phyloP scores from a whole-genome alignment of 352 stramenopile species.

The Pythium phragmitis region DNA sequence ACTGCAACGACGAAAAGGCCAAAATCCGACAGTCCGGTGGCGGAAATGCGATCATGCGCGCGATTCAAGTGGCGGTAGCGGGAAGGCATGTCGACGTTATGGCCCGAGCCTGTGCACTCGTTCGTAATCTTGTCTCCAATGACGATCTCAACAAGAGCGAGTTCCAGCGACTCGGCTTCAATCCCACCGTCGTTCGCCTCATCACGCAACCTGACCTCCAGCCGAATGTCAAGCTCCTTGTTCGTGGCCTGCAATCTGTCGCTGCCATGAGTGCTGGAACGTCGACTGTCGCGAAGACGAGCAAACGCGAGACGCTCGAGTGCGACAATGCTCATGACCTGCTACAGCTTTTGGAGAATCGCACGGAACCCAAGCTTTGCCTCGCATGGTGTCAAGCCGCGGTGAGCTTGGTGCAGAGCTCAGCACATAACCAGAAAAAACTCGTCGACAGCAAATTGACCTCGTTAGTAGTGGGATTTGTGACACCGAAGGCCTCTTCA shows the following conservation, averaged over 20 bases:
- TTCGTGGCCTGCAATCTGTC: conserved; percentile 53
- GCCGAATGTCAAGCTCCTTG: conserved; percentile 31
- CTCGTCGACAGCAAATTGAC: conserved; percentile 30
- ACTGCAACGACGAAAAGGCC: conserved; percentile 34
- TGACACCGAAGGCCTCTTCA: conserved; percentile 13
- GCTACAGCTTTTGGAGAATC: conserved; percentile 27
- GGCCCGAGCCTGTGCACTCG: conserved; percentile 38
- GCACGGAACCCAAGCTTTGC: conserved; percentile 34
- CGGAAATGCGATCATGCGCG: conserved; percentile 45
- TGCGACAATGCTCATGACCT: conserved; percentile 45
- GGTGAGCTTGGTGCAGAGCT: conserved; percentile 39
- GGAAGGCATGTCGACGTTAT: conserved; percentile 24
- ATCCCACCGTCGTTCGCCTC: conserved; percentile 31
- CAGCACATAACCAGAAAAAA: conserved; percentile 51
- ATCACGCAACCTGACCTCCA: background rate
- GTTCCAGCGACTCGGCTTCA: conserved; percentile 52
- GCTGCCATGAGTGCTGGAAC: conserved; percentile 43
- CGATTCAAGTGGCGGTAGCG: conserved; percentile 26
- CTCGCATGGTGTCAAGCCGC: conserved; percentile 49
- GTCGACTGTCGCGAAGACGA: conserved; percentile 30
- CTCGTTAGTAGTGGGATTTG: conserved; percentile 36
- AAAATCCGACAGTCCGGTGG: conserved; percentile 33
- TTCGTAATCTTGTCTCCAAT: conserved; percentile 47
- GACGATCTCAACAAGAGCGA: conserved; percentile 52
- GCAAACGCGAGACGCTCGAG: conserved; percentile 63